Evolutionary conservation across 2,329 filamentous ascomycete species (phyloP), one percentile per base, ranked within the genome.

Genomic region (Blumeria hordei): DNA sequence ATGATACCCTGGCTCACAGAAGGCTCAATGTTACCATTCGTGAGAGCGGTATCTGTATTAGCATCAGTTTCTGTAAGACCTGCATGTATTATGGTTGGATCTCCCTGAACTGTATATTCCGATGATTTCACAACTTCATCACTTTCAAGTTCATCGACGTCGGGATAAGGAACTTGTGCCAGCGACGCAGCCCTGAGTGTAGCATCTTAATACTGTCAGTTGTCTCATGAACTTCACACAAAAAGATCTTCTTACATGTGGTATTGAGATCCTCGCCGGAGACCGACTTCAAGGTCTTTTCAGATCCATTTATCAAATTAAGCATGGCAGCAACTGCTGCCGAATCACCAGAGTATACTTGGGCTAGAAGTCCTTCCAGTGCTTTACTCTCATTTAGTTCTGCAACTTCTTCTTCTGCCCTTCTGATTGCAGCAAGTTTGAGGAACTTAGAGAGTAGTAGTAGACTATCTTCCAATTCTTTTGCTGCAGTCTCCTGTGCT

Each of bases 321-420:
- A 85, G 69, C 69, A 87, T 87, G 56, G 83, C 78, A 55, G 76
- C 71, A 28, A 92, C 84, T 53, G 84, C 85, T 60, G 71, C 74
- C 59, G 84, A 76, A 63, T 90, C 84, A 50, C 85, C 86, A 49
- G 79, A 78, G 68, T 93, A 92, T 35, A 92, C 82, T 57, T 82
- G 75, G 50, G 88, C 72, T 56, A 93, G 72, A 36, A 86, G 80
- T 54, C 85, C 85, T 69, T 93, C 85, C 57, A 92, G 80, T 37
- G 85, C 86, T 68, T 80, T 79, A 68, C 81, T 86, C 70, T 90
- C 83, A 56, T 88, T 83, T 5, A 74, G 67, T 43, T 72, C 69
- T 51, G 76, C 74, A 55, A 72, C 75, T 59, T 84, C 73, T 44
- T 75, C 83, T 64, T 85, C 81, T 18, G 78, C 74, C 62, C 84